Evolutionary conservation across 352 stramenopile genomes (phyloP), one percentile per base, ranked within the genome.

Genomic region (Lagenidium sp.): DNA sequence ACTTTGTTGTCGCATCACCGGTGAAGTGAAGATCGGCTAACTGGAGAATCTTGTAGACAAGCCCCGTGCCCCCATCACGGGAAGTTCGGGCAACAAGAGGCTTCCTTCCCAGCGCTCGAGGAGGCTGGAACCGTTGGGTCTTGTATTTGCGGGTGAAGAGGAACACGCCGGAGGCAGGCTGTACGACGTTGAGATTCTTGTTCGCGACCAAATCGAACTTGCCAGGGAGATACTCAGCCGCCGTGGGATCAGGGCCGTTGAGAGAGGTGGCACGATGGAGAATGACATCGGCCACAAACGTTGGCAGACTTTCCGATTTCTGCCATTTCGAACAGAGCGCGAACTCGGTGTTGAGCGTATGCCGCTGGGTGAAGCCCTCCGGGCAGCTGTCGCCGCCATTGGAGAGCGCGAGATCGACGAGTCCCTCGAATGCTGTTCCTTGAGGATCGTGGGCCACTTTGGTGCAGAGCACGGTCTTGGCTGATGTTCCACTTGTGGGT

Each of bases 1-100:
- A 87, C 4, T 13, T 4, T 8, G 18, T 60, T 44, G 47, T 54
- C 35, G 23, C 55, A 47, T 61, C 62, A 37, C 71, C 75, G 1
- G 69, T 70, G 37, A 69, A 64, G 38, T 88, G 75, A 35, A 85
- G 55, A 48, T 88, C 75, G 0, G 75, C 69, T 36, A 88, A 51
- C 57, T 88, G 75, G 12, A 88, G 50, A 26, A 88, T 63, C 59
- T 75, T 76, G 51, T 77, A 81, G 10, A 63, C 39, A 1, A 85
- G 47, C 44, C 35, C 22, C 47, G 18, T 53, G 44, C 16, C 28
- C 16, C 6, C 34, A 10, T 13, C 35, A 6, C 22, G n/a, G 8
- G 54, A 52, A 23, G 61, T 38, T 2, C 55, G 52, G 20, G 63
- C 61, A 47, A 7, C 10, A 30, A 34, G 35, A 10, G 36, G 30